Percentiles rank a stretch among this genome's conserved stretches.
Conservation (phyloP, 2,329 filamentous ascomycete species). For the Fusarium torreyae region DNA sequence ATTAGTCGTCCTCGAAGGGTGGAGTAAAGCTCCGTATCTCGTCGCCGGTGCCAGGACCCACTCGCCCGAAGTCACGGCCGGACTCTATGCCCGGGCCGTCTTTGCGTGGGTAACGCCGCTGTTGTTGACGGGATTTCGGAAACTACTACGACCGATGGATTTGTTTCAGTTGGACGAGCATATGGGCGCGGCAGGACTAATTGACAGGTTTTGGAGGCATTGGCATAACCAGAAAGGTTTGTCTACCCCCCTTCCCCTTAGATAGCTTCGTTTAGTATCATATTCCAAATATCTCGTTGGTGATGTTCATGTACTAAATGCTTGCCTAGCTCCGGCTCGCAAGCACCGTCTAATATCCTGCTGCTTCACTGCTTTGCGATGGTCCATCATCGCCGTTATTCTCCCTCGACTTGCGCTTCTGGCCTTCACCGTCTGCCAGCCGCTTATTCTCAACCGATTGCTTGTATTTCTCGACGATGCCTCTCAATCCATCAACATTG, state of each 20-base stretch:
- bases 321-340: slow-evolving; percentile 28
- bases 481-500: slow-evolving; percentile 44
- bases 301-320: slow-evolving; percentile 44
- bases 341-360: slow-evolving; percentile 50
- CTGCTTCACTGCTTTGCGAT: slow-evolving; percentile 50
- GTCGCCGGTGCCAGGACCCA: slow-evolving; percentile 47
- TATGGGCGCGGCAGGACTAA: slow-evolving; percentile 52
- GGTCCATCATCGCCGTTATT: slow-evolving; percentile 52
- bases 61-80: slow-evolving; percentile 58
- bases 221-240: slow-evolving; percentile 51
- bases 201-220: slow-evolving; percentile 51
- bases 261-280: slow-evolving; percentile 32
- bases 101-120: slow-evolving; percentile 59
- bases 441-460: slow-evolving; percentile 55
- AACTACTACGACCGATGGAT: slow-evolving; percentile 54
- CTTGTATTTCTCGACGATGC: slow-evolving; percentile 52
- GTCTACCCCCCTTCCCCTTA: slow-evolving; percentile 11
- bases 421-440: slow-evolving; percentile 57
- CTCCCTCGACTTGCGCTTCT: slow-evolving; percentile 53
- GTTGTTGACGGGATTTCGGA: slow-evolving; percentile 55
- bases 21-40: slow-evolving; percentile 56
- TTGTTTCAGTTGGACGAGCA: slow-evolving; percentile 55
- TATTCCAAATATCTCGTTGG: slow-evolving; percentile 11
- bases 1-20: slow-evolving; percentile 57
- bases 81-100: slow-evolving; percentile 57